Percentiles rank a stretch among this genome's conserved stretches.
phyloP scores from a whole-genome alignment of 306 rosid genomes.

The Rubus idaeus region DNA sequence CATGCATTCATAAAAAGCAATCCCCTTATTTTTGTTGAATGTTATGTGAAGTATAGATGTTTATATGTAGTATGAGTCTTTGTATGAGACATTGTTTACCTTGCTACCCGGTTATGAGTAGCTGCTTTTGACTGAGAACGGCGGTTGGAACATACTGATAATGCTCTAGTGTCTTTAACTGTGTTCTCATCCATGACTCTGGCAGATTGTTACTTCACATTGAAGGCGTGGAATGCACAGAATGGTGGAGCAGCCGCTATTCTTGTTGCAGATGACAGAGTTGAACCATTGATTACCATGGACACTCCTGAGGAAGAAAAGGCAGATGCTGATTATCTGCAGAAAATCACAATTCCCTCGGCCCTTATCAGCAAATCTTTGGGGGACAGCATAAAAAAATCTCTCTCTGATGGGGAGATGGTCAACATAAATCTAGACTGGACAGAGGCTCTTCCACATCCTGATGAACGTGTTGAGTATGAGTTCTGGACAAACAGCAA shows the following conservation, averaged over 20 bases:
- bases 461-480: slow-evolving; percentile 94
- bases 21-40: no score
- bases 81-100: not conserved
- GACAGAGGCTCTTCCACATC: slow-evolving; percentile 98
- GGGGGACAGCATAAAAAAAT: slow-evolving; percentile 75
- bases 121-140: not conserved
- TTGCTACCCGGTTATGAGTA: not conserved
- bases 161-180: not conserved
- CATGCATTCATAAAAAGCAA: not conserved
- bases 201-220: slow-evolving; percentile 92
- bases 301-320: slow-evolving; percentile 86
- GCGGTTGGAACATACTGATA: not conserved
- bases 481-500: slow-evolving; percentile 97
- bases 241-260: slow-evolving; percentile 93
- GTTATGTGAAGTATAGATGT: no score
- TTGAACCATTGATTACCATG: slow-evolving; percentile 84
- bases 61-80: no score
- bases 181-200: slow-evolving; percentile 12
- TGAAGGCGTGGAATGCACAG: slow-evolving; percentile 98
- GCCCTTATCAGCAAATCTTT: slow-evolving; percentile 78
- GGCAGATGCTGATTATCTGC: slow-evolving; percentile 58
- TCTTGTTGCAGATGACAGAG: slow-evolving; percentile 82
- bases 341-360: slow-evolving; percentile 79
- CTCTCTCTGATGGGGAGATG: slow-evolving; percentile 60
- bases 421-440: slow-evolving; percentile 88